Conservation (phyloP, 768 basidiomycete species). For the Lentinula sp. region DNA sequence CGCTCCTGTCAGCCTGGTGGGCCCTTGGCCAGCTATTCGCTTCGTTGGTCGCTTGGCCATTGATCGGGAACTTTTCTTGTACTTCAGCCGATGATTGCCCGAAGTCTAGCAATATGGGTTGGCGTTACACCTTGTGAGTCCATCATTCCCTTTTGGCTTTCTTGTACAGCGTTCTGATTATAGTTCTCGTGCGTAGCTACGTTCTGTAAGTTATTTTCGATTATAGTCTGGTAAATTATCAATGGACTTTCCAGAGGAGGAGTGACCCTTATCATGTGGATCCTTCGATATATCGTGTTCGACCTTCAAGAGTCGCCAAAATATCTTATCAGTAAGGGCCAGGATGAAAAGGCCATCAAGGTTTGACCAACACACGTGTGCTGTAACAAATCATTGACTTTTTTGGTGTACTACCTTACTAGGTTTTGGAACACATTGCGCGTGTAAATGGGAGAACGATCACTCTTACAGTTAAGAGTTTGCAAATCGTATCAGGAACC, state of each 20-base stretch:
- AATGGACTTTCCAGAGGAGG: constrained; percentile 25
- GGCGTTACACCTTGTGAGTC: constrained; percentile 49
- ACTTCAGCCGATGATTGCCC: constrained; percentile 34
- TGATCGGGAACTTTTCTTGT: constrained; percentile 54
- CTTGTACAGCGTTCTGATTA: not conserved
- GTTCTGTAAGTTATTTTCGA: constrained; percentile 26
- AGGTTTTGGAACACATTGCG: constrained; percentile 47
- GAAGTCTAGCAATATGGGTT: constrained; percentile 50
- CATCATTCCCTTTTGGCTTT: not conserved
- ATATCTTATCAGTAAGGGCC: constrained; percentile 50
- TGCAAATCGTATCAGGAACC: constrained; percentile 23
- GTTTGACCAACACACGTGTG: constrained; percentile 15
- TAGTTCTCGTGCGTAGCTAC: constrained; percentile 19
- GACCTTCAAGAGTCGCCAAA: constrained; percentile 59
- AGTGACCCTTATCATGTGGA: constrained; percentile 47
- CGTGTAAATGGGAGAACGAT: constrained; percentile 38
- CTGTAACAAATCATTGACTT: not conserved
- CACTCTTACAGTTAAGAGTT: constrained; percentile 38
- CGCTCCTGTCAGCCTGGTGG: constrained; percentile 6
- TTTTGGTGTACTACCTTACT: not conserved
- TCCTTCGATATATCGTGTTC: constrained; percentile 51
- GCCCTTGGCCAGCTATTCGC: constrained; percentile 24
- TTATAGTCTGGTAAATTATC: not conserved
- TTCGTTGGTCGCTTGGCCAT: constrained; percentile 43
- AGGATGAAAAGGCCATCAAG: constrained; percentile 49